phyloP scores from a whole-genome alignment of 805 yeast species.

The Ogataea neopini region DNA sequence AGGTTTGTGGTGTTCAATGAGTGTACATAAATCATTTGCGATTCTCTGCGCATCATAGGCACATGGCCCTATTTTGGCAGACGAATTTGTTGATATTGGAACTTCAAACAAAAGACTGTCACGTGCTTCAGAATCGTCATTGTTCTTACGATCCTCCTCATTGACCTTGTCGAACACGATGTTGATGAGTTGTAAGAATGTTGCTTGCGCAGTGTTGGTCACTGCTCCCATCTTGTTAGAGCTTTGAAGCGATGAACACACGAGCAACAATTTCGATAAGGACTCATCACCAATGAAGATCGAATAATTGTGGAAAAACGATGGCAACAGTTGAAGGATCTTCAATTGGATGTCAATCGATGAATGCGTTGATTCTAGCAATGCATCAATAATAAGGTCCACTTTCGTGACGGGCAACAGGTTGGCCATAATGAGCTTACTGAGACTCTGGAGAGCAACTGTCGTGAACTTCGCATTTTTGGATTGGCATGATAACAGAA shows the following conservation, averaged over 20 bases:
- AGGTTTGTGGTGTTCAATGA: slow-evolving; percentile 61
- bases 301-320: slow-evolving; percentile 66
- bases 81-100: slow-evolving; percentile 46
- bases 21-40: slow-evolving; percentile 69
- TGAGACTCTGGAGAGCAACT: slow-evolving; percentile 70
- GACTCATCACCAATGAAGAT: slow-evolving; percentile 52
- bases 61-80: slow-evolving; percentile 46
- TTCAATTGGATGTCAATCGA: slow-evolving; percentile 85
- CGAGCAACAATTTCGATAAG: slow-evolving; percentile 57
- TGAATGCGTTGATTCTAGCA: slow-evolving; percentile 70
- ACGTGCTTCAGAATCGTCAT: slow-evolving; percentile 15
- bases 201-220: slow-evolving; percentile 88
- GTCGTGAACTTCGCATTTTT: slow-evolving; percentile 73
- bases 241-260: slow-evolving; percentile 72
- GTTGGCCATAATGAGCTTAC: slow-evolving; percentile 53
- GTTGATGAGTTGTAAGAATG: slow-evolving; percentile 81
- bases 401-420: slow-evolving; percentile 56
- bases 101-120: slow-evolving; percentile 34
- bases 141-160: slow-evolving; percentile 38
- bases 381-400: slow-evolving; percentile 60
- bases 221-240: slow-evolving; percentile 75
- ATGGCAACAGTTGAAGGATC: slow-evolving; percentile 79
- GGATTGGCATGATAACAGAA: slow-evolving; percentile 69
- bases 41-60: slow-evolving; percentile 72
- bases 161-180: slow-evolving; percentile 70